Conservation (phyloP, 2,329 filamentous ascomycete species). For the Xylaria digitata region DNA sequence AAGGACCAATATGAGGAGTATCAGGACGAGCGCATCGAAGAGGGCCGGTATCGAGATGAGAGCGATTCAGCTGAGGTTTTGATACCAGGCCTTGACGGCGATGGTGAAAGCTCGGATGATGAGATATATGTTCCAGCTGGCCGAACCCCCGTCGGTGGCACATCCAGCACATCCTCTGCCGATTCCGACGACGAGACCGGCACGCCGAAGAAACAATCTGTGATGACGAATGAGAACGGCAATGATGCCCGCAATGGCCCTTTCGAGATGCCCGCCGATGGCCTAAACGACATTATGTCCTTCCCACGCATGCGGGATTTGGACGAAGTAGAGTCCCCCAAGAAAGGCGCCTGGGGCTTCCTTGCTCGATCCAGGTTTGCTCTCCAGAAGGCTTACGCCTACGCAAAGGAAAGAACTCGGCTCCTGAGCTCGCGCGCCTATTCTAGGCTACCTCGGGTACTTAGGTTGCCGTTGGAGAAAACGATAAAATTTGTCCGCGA, state of each 20-base stretch:
- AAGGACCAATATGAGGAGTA: conserved; percentile 78
- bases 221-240: conserved; percentile 51
- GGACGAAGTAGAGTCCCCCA: conserved; percentile 56
- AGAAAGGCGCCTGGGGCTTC: conserved; percentile 55
- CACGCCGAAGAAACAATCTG: conserved; percentile 41
- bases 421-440: conserved; percentile 26
- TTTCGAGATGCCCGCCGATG: conserved; percentile 54
- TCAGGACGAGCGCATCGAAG: conserved; percentile 63
- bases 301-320: conserved; percentile 67
- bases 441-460: conserved; percentile 24
- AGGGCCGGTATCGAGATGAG: conserved; percentile 69
- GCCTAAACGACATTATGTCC: conserved; percentile 67
- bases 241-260: conserved; percentile 39
- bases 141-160: conserved; percentile 63
- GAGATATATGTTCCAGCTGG: conserved; percentile 67
- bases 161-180: conserved; percentile 61
- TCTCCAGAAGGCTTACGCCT: conserved; percentile 44
- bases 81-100: conserved; percentile 59
- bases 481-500: conserved; percentile 79
- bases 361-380: conserved; percentile 53
- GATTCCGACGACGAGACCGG: conserved; percentile 61
- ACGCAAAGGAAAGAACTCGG: conserved; percentile 13
- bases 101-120: conserved; percentile 54
- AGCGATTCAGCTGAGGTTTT: conserved; percentile 55
- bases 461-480: conserved; percentile 53